Evolutionary conservation across 768 basidiomycete species (phyloP).

Genomic region (Polyporus arcularius): DNA sequence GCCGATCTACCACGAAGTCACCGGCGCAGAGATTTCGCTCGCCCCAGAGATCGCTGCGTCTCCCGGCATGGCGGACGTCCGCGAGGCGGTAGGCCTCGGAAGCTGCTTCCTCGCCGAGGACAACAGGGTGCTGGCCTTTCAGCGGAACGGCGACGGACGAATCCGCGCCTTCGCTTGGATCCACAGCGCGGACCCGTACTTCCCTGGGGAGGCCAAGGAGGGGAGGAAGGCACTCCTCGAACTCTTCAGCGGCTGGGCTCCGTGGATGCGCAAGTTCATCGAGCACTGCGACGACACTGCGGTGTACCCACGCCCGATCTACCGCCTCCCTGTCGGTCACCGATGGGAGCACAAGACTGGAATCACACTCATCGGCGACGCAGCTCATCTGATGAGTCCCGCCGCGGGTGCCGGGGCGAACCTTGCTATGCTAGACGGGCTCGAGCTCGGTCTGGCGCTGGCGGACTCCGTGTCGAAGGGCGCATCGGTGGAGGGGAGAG

Average conservation of each 20-base stretch:
- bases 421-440: conserved; percentile 33
- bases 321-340: conserved; percentile 12
- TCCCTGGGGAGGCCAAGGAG: conserved; percentile 8
- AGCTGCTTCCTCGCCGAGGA: conserved; percentile 29
- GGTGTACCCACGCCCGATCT: conserved; percentile 16
- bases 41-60: conserved; percentile 11
- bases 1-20: conserved; percentile 38
- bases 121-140: conserved; percentile 30
- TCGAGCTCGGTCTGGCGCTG: conserved; percentile 13
- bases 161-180: conserved; percentile 10
- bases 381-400: conserved; percentile 40
- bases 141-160: conserved; percentile 34
- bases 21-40: conserved; percentile 24
- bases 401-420: conserved; percentile 41
- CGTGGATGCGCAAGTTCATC: conserved; percentile 15
- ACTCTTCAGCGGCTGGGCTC: conserved; percentile 6
- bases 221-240: conserved; percentile 12
- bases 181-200: neutral
- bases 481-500: neutral
- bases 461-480: neutral
- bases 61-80: conserved; percentile 1
- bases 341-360: conserved; percentile 12
- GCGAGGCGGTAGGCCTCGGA: conserved; percentile 31
- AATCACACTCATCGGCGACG: conserved; percentile 24
- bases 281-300: conserved; percentile 3